Base-by-base conservation (phyloP, 305 asterid genomes). In the Fraxinus ornus region DNA sequence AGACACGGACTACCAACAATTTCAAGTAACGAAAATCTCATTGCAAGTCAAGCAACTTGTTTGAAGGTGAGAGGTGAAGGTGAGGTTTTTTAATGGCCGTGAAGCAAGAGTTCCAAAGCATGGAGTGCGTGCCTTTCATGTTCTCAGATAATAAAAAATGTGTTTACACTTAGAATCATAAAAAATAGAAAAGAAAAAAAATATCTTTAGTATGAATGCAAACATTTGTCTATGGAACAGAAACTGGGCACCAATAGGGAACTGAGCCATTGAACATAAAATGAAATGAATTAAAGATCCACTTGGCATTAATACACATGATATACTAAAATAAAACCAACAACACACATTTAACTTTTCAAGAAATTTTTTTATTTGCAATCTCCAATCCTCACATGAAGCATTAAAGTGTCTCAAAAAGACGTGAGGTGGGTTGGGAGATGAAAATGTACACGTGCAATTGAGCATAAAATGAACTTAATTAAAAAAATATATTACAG, bases 371-470 rank as follows among this genome's bases (percentile, higher is more conserved):
- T 37, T 32, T 24, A 19, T 35, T 37, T 37, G 70, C 17, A 32
- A 30, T n/a, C 47, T 80, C 57, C n/a, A 32, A 57, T 35, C 49
- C 44, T 60, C 73, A 35, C 77, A 68, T 8, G 74, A 76, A 57
- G 44, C 55, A 75, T 77, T 52, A 66, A 78, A 72, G 68, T 66
- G 71, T 28, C 74, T 70, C 78, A 80, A 62, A 79, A 32, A 39
- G 60, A 80, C 77, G 71, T 75, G 66, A 71, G 75, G 33, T 66
- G 10, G 66, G 30, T 8, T 6, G 36, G 75, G 71, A 76, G 57
- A 83, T 30, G 81, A 49, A 86, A 22, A 15, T 75, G 66, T 80
- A 21, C 82, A 79, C 28, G 47, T 55, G 26, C 60, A 28, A 77
- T 22, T 71, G 26, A 57, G 19, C 73, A 28, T 32, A 26, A 57